Evolutionary conservation across 352 stramenopile species (phyloP), one percentile per base, ranked within the genome.

Genomic region (Phytophthora fragariaefolia): DNA sequence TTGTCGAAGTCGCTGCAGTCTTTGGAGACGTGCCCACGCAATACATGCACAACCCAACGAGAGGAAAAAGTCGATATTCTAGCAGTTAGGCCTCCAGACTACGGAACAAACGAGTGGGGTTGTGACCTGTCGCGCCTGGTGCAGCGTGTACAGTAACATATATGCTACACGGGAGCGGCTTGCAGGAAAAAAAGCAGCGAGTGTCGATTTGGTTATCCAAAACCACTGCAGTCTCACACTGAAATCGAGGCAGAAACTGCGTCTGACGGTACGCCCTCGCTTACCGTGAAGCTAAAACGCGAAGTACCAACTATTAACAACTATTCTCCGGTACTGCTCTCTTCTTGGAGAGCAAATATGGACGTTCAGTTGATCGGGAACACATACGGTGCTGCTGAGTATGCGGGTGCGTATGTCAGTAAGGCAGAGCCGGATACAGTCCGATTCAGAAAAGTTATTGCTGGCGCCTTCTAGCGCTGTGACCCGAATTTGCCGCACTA

Each of bases 281-380:
- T 61, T 2, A 27, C 2, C 3, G 42, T 68, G 20, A 0, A 62
- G 2, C 45, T 38, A 7, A 34, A 58, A 53, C 12, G 60, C 45
- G 24, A 62, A 13, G 2, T 20, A 0, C 20, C 43, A 10, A 30
- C 23, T 4, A 62, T 55, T 0, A 69, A 69, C 36, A 62, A 62
- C 17, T 69, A 58, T 23, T 42, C 1, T 6, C 28, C 27, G 2
- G 10, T 24, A 42, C 56, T 60, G 1, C 26, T 32, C 0, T 24
- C 5, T 45, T 46, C 20, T 0, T 68, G 67, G 56, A 23, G 67
- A 8, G 67, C 67, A 4, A 75, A 75, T n/a, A 75, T 71, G 67
- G 68, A 76, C 22, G 48, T 72, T 3, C 53, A 76, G 22, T n/a
- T 47, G 3, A 49, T 76, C 13, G 63, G 69, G 0, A 73, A 76